Conservation (phyloP, 495 filamentous ascomycete species). For the Parmelia sp. region DNA sequence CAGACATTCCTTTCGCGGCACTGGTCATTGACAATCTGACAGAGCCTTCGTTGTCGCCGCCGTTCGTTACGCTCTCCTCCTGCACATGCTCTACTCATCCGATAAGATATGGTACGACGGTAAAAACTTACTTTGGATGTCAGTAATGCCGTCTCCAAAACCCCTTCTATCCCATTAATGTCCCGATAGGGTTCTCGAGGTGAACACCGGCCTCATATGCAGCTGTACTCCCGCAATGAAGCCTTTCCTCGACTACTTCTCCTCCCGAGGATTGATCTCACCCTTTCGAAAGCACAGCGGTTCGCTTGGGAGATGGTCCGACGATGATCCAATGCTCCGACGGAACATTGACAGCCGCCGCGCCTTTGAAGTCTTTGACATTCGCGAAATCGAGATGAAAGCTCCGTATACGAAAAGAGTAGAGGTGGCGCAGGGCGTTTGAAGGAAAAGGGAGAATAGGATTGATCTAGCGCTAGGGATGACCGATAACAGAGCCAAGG, state of each 20-base stretch:
- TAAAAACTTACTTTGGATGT: constrained; percentile 2
- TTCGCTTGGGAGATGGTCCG: too few species aligned
- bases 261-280: not conserved
- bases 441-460: too few species aligned
- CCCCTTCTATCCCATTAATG: not conserved
- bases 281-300: too few species aligned
- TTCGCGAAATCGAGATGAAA: not conserved
- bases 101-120: constrained; percentile 27
- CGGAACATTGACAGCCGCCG: too few species aligned
- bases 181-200: constrained; percentile 32
- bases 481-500: too few species aligned
- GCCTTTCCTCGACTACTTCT: constrained; percentile 3
- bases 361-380: too few species aligned
- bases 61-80: not conserved
- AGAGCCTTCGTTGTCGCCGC: not conserved
- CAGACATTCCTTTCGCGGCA: constrained; percentile 29
- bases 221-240: constrained; percentile 22
- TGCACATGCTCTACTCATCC: constrained; percentile 2
- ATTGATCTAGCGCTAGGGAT: too few species aligned
- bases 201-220: constrained; percentile 42
- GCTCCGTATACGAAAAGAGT: not conserved
- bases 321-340: too few species aligned
- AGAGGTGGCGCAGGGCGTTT: too few species aligned
- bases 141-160: not conserved
- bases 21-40: not conserved